These are phyloP conservation scores for Gracilaria domingensis DNA, from an alignment of 23 red algal species.

Conservation along the genomic window DNA sequence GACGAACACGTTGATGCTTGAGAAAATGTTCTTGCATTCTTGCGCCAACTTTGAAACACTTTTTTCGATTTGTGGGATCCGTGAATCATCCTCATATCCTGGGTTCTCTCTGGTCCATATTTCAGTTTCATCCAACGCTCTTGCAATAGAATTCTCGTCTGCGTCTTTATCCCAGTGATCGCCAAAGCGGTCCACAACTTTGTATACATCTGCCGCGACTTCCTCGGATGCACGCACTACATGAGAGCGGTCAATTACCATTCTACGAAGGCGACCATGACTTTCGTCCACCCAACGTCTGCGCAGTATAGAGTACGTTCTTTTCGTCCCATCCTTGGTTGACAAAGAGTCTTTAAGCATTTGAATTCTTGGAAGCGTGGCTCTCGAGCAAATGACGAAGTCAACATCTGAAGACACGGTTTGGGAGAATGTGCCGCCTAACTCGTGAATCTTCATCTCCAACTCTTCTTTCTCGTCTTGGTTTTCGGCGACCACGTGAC, in stretches of 20 bases:
- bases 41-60: slow-evolving; percentile 10
- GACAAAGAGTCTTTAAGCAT: slow-evolving; percentile 18
- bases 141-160: slow-evolving; percentile 7
- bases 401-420: slow-evolving; percentile 23
- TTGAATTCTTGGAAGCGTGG: slow-evolving; percentile 8
- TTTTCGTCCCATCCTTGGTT: background rate
- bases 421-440: slow-evolving; percentile 56
- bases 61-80: slow-evolving; percentile 16
- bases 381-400: slow-evolving; percentile 38
- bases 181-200: slow-evolving; percentile 53
- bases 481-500: slow-evolving; percentile 36
- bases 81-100: background rate
- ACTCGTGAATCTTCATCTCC: slow-evolving; percentile 54
- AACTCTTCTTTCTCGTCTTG: slow-evolving; percentile 42
- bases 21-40: slow-evolving; percentile 38
- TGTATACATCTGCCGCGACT: slow-evolving; percentile 34
- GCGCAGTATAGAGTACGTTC: slow-evolving; percentile 33
- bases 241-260: background rate
- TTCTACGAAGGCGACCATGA: background rate
- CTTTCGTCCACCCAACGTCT: slow-evolving; percentile 49
- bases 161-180: slow-evolving; percentile 39
- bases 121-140: slow-evolving; percentile 15
- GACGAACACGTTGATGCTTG: slow-evolving; percentile 9
- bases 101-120: slow-evolving; percentile 22
- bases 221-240: slow-evolving; percentile 23